phyloP scores from a whole-genome alignment of 1,139 yeast species.

The Schizosaccharomyces versatilis region DNA sequence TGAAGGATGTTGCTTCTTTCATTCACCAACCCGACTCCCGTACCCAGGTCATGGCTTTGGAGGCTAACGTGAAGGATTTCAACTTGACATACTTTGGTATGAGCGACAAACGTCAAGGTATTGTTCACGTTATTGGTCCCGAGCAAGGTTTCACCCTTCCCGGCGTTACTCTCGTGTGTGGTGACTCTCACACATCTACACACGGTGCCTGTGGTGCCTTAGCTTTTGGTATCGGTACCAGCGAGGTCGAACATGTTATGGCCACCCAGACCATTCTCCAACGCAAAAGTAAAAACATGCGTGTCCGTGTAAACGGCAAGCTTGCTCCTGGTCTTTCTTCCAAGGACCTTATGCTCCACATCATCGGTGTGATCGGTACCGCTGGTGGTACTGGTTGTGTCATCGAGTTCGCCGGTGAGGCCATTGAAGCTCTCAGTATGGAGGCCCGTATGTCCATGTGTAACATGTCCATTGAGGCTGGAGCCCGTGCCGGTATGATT shows the following conservation, averaged over 20 bases:
- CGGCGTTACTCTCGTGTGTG: constrained; percentile 95
- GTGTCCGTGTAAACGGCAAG: constrained; percentile 64
- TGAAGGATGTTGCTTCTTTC: constrained; percentile 55
- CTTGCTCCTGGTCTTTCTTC: constrained; percentile 77
- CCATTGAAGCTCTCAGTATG: constrained; percentile 72
- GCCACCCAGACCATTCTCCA: constrained; percentile 94
- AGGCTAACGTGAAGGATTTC: constrained; percentile 74
- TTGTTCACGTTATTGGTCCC: constrained; percentile 94
- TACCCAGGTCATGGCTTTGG: constrained; percentile 76
- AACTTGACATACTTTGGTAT: constrained; percentile 83
- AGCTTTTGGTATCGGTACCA: constrained; percentile 96
- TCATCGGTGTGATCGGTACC: constrained; percentile 89
- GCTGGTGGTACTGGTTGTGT: constrained; percentile 98
- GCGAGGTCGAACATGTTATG: constrained; percentile 93
- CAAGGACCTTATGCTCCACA: constrained; percentile 80
- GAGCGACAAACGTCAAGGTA: constrained; percentile 86
- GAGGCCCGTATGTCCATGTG: constrained; percentile 99
- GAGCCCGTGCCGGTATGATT: constrained; percentile 98
- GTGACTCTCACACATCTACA: constrained; percentile 94
- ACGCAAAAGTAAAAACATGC: constrained; percentile 86
- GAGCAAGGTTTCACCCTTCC: constrained; percentile 97
- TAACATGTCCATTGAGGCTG: constrained; percentile 95
- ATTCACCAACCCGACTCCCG: constrained; percentile 80
- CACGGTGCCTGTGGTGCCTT: constrained; percentile 98
- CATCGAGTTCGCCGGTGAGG: constrained; percentile 89